Percentiles rank a stretch among this genome's conserved stretches.
These are phyloP conservation scores for Glycine soja DNA, from an alignment of 306 rosid species.

Conservation along the genomic window DNA sequence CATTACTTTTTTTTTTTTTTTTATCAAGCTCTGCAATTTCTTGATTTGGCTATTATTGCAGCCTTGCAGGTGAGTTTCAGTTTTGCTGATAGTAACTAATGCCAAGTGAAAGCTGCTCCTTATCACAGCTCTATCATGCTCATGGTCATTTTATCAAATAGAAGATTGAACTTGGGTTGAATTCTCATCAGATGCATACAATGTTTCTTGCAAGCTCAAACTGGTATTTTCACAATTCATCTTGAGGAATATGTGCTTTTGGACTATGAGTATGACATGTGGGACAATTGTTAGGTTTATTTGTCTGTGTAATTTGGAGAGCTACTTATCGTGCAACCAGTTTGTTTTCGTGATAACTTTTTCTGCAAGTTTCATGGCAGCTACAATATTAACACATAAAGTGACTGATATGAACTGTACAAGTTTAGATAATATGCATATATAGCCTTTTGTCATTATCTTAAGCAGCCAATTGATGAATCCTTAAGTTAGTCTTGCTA, in stretches of 20 bases:
- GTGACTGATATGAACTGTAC: constrained; percentile 9
- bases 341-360: constrained; percentile 33
- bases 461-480: not conserved
- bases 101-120: constrained; percentile 38
- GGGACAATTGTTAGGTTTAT: constrained; percentile 24
- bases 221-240: constrained; percentile 19
- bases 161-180: constrained; percentile 37
- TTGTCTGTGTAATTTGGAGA: constrained; percentile 33
- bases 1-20: not conserved
- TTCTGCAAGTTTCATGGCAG: constrained; percentile 13
- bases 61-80: constrained; percentile 39
- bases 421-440: constrained; percentile 12
- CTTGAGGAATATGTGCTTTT: constrained; percentile 20
- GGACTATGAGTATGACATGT: constrained; percentile 8
- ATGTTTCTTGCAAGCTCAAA: constrained; percentile 22
- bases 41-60: constrained; percentile 23
- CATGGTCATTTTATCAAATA: too few species aligned
- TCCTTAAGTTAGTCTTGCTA: constrained; percentile 16
- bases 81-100: constrained; percentile 28
- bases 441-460: not conserved
- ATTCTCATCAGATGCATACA: constrained; percentile 34
- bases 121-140: not conserved
- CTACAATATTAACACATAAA: constrained; percentile 5
- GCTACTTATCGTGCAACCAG: constrained; percentile 22
- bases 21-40: not conserved